These are phyloP conservation scores for Nakataea oryzae DNA, from an alignment of 2,329 filamentous ascomycete species.

Conservation along the genomic window DNA sequence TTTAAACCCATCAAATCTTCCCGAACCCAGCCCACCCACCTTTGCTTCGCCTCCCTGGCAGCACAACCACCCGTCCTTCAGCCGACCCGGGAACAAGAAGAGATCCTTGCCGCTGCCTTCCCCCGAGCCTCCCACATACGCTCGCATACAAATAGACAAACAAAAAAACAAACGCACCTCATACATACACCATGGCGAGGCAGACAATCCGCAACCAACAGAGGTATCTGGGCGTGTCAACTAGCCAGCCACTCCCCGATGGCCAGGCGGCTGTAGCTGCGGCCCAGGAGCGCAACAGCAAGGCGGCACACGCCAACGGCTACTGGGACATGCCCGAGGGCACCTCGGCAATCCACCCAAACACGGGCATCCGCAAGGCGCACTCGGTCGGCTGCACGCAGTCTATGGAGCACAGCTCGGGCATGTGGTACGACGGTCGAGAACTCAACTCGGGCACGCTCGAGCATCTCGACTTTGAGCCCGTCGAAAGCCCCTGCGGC, in stretches of 20 bases:
- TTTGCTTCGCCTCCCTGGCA: no score
- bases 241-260: no score
- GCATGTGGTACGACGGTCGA: slow-evolving; percentile 2
- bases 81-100: no score
- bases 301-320: neutral
- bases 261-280: no score
- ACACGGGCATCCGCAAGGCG: slow-evolving; percentile 1
- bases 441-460: slow-evolving; percentile 1
- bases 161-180: neutral
- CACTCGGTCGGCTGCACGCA: slow-evolving; percentile 1
- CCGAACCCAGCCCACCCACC: neutral
- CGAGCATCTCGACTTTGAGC: neutral
- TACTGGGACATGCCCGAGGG: neutral
- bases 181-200: neutral
- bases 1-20: neutral
- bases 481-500: neutral
- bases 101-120: neutral
- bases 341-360: neutral
- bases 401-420: slow-evolving; percentile 1
- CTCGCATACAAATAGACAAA: neutral
- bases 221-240: neutral
- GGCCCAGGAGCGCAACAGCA: neutral
- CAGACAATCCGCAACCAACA: neutral
- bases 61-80: neutral
- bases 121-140: neutral